phyloP scores from a whole-genome alignment of 2,329 filamentous ascomycete species.

The Hypoxylon sp. region DNA sequence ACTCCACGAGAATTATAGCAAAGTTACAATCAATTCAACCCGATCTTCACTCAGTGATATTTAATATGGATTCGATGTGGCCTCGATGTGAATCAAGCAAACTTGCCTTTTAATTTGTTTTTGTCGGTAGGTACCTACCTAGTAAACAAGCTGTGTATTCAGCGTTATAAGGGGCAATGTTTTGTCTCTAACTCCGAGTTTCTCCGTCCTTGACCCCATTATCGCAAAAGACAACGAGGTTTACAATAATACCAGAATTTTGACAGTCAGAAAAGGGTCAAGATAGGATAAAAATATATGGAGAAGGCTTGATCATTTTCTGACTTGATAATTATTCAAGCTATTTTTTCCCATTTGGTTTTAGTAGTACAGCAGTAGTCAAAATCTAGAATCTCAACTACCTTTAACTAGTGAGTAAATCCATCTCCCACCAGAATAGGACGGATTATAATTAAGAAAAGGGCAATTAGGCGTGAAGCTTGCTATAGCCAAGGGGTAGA shows the following conservation, averaged over 20 bases:
- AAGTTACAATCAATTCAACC: neutral
- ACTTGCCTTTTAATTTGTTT: neutral
- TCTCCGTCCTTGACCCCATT: neutral
- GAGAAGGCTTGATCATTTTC: neutral
- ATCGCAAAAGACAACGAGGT: neutral
- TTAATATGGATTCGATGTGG: neutral
- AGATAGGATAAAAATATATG: neutral
- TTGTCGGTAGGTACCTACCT: neutral
- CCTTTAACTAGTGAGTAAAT: neutral
- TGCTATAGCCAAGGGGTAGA: neutral
- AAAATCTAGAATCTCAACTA: neutral
- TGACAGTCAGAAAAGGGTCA: too few relatives aligned
- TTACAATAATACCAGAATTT: neutral
- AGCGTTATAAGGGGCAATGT: neutral
- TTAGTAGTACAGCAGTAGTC: neutral
- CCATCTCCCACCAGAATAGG: neutral
- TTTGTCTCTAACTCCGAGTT: neutral
- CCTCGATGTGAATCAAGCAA: neutral
- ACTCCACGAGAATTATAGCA: neutral
- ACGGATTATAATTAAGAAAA: neutral
- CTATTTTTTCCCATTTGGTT: neutral
- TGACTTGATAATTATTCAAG: too few relatives aligned
- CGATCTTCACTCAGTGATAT: neutral
- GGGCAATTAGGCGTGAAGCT: neutral
- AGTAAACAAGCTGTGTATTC: neutral